Evolutionary conservation across 2,329 filamentous ascomycete species (phyloP).

Genomic region (Xylariales sp.): DNA sequence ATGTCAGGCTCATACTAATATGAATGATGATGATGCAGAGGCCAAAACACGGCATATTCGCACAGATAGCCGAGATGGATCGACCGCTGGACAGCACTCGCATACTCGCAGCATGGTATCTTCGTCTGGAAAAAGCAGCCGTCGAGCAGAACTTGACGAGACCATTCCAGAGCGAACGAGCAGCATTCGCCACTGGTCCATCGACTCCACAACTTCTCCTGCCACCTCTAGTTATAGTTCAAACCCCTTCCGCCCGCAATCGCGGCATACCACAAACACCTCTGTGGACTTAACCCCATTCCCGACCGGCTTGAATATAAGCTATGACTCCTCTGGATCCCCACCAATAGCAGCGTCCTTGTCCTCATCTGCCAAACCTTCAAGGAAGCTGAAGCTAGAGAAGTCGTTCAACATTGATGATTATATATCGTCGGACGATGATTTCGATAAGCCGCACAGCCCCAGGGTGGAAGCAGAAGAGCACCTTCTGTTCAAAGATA

Average conservation of each 20-base stretch:
- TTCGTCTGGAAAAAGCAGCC: slow-evolving; percentile 15
- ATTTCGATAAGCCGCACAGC: slow-evolving; percentile 2
- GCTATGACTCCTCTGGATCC: slow-evolving; percentile 6
- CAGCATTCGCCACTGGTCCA: slow-evolving; percentile 34
- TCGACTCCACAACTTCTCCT: slow-evolving; percentile 36
- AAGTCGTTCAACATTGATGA: slow-evolving; percentile 7
- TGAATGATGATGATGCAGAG: slow-evolving; percentile 10
- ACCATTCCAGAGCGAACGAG: slow-evolving; percentile 29
- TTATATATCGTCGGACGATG: slow-evolving; percentile 8
- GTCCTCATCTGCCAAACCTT: not conserved
- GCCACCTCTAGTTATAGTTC: slow-evolving; percentile 35
- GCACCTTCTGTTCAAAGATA: slow-evolving; percentile 7
- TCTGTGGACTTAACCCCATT: slow-evolving; percentile 34
- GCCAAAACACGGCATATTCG: slow-evolving; percentile 8
- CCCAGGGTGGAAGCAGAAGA: slow-evolving; percentile 7
- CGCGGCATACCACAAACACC: slow-evolving; percentile 39
- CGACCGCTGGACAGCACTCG: slow-evolving; percentile 7
- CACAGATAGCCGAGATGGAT: slow-evolving; percentile 9
- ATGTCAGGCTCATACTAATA: slow-evolving; percentile 10
- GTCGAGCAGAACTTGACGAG: slow-evolving; percentile 30
- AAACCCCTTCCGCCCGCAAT: slow-evolving; percentile 34
- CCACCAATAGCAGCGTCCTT: not conserved
- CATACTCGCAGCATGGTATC: slow-evolving; percentile 19
- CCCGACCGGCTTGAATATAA: slow-evolving; percentile 10
- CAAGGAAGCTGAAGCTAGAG: not conserved